These are phyloP conservation scores for Tolypocladium tundrense DNA, from an alignment of 2,329 filamentous ascomycete species.

Conservation along the genomic window DNA sequence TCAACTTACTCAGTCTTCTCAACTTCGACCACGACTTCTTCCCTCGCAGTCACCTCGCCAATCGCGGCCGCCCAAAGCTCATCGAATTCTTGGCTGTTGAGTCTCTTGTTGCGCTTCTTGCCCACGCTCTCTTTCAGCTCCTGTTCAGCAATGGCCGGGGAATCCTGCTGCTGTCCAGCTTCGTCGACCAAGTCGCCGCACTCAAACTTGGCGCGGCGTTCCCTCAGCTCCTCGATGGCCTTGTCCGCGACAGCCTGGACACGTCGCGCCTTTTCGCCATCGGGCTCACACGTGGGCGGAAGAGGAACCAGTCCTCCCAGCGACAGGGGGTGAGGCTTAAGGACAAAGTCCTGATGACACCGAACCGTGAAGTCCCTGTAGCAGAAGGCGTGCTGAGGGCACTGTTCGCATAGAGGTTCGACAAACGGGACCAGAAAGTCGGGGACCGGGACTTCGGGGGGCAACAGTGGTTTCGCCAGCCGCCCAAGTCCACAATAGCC, in stretches of 20 bases:
- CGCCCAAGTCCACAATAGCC: constrained; percentile 87
- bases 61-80: constrained; percentile 71
- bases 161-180: constrained; percentile 46
- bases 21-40: constrained; percentile 44
- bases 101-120: constrained; percentile 67
- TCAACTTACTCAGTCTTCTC: constrained; percentile 41
- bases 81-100: constrained; percentile 84
- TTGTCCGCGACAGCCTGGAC: constrained; percentile 82
- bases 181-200: constrained; percentile 65
- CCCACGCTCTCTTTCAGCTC: constrained; percentile 70
- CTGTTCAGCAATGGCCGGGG: constrained; percentile 52
- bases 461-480: constrained; percentile 40
- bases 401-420: constrained; percentile 77
- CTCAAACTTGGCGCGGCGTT: constrained; percentile 80
- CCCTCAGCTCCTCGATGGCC: constrained; percentile 75
- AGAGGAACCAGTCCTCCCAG: constrained; percentile 73
- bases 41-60: constrained; percentile 55
- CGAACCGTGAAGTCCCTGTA: constrained; percentile 64
- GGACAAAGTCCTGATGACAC: constrained; percentile 81
- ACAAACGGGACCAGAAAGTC: constrained; percentile 60
- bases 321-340: constrained; percentile 74
- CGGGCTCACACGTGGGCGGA: constrained; percentile 85
- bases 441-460: constrained; percentile 47
- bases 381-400: constrained; percentile 84
- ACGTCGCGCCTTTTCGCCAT: constrained; percentile 81